A percentile compares a stretch with the other conserved stretches of the same genome.
Evolutionary conservation across 116 monocot genomes (phyloP).

Genomic region (Posidonia oceanica): DNA sequence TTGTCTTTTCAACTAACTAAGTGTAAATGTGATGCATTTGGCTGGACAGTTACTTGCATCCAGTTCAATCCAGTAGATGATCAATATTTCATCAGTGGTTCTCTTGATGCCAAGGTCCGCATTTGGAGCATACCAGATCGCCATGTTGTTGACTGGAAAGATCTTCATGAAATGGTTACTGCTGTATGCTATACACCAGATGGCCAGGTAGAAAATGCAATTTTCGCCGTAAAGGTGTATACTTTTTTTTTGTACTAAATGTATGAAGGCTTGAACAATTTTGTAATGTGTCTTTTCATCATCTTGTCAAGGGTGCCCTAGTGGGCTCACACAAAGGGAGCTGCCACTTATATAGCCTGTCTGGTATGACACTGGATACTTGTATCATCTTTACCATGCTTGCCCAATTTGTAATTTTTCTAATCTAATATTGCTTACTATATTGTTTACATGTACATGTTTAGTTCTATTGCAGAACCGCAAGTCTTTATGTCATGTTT

Average conservation of each 20-base stretch:
- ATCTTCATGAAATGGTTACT: conserved; percentile 95
- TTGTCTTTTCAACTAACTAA: not conserved
- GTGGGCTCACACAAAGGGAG: conserved; percentile 93
- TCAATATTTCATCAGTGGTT: conserved; percentile 93
- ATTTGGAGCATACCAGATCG: conserved; percentile 89
- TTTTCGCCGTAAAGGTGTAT: no score
- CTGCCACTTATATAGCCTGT: conserved; percentile 62
- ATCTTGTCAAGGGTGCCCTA: conserved; percentile 55
- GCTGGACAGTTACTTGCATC: conserved; percentile 70
- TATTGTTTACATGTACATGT: no score
- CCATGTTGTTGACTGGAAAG: conserved; percentile 82
- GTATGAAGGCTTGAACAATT: not conserved
- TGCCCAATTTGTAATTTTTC: no score
- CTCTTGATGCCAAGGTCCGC: conserved; percentile 86
- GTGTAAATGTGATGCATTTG: not conserved
- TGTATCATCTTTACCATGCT: no score
- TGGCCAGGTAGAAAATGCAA: conserved; percentile 50
- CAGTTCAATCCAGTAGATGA: conserved; percentile 97
- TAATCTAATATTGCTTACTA: no score
- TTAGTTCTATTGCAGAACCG: no score
- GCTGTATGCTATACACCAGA: conserved; percentile 86
- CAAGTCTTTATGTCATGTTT: no score
- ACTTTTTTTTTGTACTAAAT: no score
- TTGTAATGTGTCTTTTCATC: conserved; percentile 7
- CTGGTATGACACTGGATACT: conserved; percentile 32